Conservation (phyloP, 306 rosid species). For the Coriaria nepalensis region DNA sequence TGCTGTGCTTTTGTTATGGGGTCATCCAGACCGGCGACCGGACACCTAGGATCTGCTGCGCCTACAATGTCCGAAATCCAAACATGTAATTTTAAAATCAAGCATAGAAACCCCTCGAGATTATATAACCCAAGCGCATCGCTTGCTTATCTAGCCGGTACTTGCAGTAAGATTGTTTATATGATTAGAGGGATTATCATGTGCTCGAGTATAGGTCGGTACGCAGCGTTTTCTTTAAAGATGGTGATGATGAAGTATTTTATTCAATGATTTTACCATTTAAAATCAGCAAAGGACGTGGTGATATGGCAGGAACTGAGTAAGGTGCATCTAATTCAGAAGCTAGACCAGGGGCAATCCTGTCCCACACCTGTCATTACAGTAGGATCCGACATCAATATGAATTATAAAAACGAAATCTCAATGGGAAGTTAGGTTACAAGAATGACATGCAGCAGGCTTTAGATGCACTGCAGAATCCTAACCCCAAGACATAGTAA, state of each 20-base stretch:
- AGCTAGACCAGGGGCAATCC: conserved; percentile 85
- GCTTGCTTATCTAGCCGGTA: too few relatives aligned
- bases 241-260: too few relatives aligned
- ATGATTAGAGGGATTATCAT: too few relatives aligned
- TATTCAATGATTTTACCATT: conserved; percentile 31
- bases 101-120: not conserved
- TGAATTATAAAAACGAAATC: too few relatives aligned
- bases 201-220: too few relatives aligned
- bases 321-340: conserved; percentile 58
- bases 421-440: too few relatives aligned
- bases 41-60: conserved; percentile 77
- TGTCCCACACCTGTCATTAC: conserved; percentile 68
- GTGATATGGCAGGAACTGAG: conserved; percentile 59
- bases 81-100: conserved; percentile 9
- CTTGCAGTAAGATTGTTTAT: too few relatives aligned
- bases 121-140: not conserved
- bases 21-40: conserved; percentile 41
- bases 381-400: too few relatives aligned
- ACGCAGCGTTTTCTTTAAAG: too few relatives aligned
- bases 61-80: conserved; percentile 34
- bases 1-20: conserved; percentile 22
- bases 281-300: conserved; percentile 70
- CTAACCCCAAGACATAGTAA: too few relatives aligned
- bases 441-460: too few relatives aligned
- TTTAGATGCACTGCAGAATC: too few relatives aligned